phyloP scores from a whole-genome alignment of 257 asterid genomes.

The Fraxinus pennsylvanica region DNA sequence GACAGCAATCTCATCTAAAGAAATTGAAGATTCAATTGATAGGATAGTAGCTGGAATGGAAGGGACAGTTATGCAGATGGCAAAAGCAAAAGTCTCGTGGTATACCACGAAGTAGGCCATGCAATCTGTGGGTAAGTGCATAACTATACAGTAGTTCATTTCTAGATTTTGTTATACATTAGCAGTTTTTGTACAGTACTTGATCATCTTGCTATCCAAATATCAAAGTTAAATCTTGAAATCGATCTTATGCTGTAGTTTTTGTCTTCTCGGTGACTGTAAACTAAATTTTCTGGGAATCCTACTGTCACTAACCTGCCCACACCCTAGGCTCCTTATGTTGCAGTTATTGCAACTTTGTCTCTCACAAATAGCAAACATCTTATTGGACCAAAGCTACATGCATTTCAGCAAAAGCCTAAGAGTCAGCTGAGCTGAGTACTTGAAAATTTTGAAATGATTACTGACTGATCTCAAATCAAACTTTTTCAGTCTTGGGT shows the following conservation, averaged over 20 bases:
- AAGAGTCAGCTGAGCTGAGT: not conserved
- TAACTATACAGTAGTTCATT: not conserved
- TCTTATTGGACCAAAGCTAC: not conserved
- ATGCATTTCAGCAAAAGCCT: not conserved
- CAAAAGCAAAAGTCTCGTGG: slow-evolving; percentile 97
- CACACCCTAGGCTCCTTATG: not conserved
- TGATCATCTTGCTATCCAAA: not conserved
- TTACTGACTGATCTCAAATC: not conserved
- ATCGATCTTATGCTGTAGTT: slow-evolving; percentile 7
- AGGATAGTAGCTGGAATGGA: slow-evolving; percentile 99
- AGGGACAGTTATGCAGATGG: slow-evolving; percentile 98
- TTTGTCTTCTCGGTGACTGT: not conserved
- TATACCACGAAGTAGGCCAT: slow-evolving; percentile 98
- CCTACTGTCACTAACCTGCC: not conserved
- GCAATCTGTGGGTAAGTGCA: slow-evolving; percentile 92
- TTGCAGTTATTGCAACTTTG: not conserved
- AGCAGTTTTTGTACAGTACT: not conserved
- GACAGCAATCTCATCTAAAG: slow-evolving; percentile 80
- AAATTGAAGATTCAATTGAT: slow-evolving; percentile 93
- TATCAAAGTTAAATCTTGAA: not conserved
- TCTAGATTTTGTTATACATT: not conserved
- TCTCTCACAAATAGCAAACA: not conserved
- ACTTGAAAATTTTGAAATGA: not conserved
- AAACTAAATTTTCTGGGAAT: not conserved
- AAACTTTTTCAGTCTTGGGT: not conserved